phyloP scores from a whole-genome alignment of 2,329 filamentous ascomycete genomes.

The Chaetomiaceae sp. region DNA sequence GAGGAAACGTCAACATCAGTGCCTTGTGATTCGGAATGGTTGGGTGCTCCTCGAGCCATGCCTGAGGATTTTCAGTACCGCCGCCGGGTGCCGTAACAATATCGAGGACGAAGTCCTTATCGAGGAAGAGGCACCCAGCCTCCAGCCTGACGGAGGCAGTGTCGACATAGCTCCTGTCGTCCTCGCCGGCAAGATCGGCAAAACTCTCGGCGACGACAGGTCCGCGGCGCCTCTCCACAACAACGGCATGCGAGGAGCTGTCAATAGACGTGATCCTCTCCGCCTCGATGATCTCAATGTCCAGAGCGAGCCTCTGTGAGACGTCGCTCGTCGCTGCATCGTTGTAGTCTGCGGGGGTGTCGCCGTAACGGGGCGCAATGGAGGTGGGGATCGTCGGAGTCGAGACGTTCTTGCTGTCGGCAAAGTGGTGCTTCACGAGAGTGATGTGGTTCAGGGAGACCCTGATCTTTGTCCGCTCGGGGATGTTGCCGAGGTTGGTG shows the following conservation, averaged over 20 bases:
- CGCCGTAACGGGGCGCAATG: slow-evolving; percentile 25
- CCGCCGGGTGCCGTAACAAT: slow-evolving; percentile 16
- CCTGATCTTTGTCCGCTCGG: slow-evolving; percentile 22
- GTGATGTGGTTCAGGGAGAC: slow-evolving; percentile 24
- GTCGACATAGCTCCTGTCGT: neutral
- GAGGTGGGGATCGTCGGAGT: slow-evolving; percentile 25
- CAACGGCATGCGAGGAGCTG: slow-evolving; percentile 22
- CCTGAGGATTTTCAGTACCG: slow-evolving; percentile 15
- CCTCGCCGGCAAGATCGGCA: slow-evolving; percentile 14
- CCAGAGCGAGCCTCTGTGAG: slow-evolving; percentile 12
- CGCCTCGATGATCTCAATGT: slow-evolving; percentile 5
- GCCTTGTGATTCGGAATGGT: slow-evolving; percentile 21
- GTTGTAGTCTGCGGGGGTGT: slow-evolving; percentile 15
- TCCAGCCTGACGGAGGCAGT: slow-evolving; percentile 4
- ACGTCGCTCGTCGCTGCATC: slow-evolving; percentile 6
- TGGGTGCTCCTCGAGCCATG: slow-evolving; percentile 25
- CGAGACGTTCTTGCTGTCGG: slow-evolving; percentile 15
- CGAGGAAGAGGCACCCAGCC: slow-evolving; percentile 12
- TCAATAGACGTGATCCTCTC: slow-evolving; percentile 12
- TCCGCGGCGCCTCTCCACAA: slow-evolving; percentile 11
- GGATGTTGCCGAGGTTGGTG: slow-evolving; percentile 25
- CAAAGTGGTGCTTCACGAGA: slow-evolving; percentile 23
- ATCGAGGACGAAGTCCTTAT: slow-evolving; percentile 26
- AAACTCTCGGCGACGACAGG: slow-evolving; percentile 12
- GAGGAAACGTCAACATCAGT: slow-evolving; percentile 26